These are phyloP conservation scores for Camelina hispida DNA, from an alignment of 345 rosid genomes.

Conservation along the genomic window DNA sequence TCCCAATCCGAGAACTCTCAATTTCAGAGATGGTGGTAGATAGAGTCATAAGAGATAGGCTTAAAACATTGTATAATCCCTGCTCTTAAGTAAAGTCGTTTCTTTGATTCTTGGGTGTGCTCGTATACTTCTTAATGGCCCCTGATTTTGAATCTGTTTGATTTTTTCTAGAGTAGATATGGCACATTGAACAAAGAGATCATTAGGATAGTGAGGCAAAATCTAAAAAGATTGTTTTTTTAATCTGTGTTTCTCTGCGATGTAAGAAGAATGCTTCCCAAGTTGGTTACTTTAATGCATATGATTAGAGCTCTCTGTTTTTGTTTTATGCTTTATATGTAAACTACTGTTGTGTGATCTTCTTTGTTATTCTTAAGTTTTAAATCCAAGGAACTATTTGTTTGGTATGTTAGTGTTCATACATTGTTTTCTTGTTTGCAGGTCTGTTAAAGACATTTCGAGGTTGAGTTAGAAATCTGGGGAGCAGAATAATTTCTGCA, in stretches of 20 bases:
- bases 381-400: too few species aligned
- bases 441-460: neutral
- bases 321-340: conserved; percentile 2
- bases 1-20: neutral
- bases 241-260: neutral
- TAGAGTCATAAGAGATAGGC: neutral
- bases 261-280: neutral
- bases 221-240: neutral
- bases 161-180: too few species aligned
- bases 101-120: conserved; percentile 12
- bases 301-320: conserved; percentile 4
- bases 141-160: too few species aligned
- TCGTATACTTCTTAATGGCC: neutral
- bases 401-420: neutral
- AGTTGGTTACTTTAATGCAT: conserved; percentile 12
- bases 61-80: neutral
- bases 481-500: conserved; percentile 16
- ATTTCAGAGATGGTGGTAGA: conserved; percentile 7
- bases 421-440: conserved; percentile 22
- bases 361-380: neutral
- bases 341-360: conserved; percentile 14
- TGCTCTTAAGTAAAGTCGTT: neutral
- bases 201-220: too few species aligned
- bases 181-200: too few species aligned
- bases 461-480: neutral